A percentile compares a stretch with the other conserved stretches of the same genome.
These are phyloP conservation scores for Volvox reticuliferus DNA, from an alignment of 139 green algal species.

Conservation along the genomic window DNA sequence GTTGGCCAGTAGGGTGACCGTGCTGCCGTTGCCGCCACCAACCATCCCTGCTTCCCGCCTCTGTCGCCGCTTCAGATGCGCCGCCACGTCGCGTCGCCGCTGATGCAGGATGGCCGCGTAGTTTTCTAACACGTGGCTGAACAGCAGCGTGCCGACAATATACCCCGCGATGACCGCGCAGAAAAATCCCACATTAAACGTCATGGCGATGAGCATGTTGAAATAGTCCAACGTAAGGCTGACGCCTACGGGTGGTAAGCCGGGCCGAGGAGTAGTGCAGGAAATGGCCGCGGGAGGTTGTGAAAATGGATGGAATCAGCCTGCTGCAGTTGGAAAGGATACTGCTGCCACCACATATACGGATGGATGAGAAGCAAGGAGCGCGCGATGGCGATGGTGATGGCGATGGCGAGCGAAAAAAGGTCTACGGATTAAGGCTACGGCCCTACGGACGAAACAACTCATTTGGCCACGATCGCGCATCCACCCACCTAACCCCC, in stretches of 20 bases:
- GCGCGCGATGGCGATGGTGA: too few relatives aligned
- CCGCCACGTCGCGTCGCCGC: background rate
- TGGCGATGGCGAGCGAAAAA: too few relatives aligned
- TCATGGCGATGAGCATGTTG: conserved; percentile 75
- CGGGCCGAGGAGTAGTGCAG: too few relatives aligned
- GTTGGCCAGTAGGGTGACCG: background rate
- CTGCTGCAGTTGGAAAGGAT: too few relatives aligned
- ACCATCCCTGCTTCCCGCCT: background rate
- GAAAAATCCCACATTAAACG: conserved; percentile 74
- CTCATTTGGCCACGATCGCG: too few relatives aligned
- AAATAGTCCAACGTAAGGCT: conserved; percentile 61
- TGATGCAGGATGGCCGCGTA: conserved; percentile 40
- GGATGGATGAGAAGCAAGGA: too few relatives aligned
- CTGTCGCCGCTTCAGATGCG: background rate
- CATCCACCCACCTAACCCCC: too few relatives aligned
- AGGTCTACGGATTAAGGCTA: too few relatives aligned
- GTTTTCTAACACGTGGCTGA: conserved; percentile 54
- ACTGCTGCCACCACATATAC: too few relatives aligned
- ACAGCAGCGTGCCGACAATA: conserved; percentile 57
- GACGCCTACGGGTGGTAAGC: background rate
- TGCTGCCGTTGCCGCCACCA: background rate
- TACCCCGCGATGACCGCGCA: conserved; percentile 64
- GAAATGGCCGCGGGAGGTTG: too few relatives aligned
- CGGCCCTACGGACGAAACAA: too few relatives aligned
- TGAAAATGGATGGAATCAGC: too few relatives aligned